Conservation (phyloP, 257 asterid genomes). For the Ilex aquifolium region DNA sequence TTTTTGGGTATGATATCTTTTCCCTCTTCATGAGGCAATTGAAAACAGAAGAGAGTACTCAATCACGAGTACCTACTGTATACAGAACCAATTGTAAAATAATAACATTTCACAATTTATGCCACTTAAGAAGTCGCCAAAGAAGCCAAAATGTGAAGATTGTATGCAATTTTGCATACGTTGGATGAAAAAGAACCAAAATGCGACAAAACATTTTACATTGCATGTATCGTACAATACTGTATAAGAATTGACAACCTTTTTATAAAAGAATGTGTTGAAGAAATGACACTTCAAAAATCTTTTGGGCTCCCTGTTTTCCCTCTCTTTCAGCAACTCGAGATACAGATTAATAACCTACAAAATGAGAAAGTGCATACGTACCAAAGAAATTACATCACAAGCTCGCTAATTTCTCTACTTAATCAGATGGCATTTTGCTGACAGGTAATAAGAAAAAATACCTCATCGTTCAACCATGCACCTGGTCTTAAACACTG, state of each 20-base stretch:
- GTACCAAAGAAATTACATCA: not conserved
- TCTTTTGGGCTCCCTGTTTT: slow-evolving; percentile 65
- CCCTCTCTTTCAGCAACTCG: slow-evolving; percentile 87
- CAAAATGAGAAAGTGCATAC: slow-evolving; percentile 17
- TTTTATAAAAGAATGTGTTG: slow-evolving; percentile 83
- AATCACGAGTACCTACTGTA: too few relatives aligned
- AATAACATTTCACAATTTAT: too few relatives aligned
- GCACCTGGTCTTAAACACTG: slow-evolving; percentile 68
- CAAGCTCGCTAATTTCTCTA: not conserved
- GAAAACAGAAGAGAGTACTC: too few relatives aligned
- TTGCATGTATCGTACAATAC: too few relatives aligned
- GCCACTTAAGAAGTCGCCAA: too few relatives aligned
- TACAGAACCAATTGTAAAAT: too few relatives aligned
- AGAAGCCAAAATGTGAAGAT: too few relatives aligned
- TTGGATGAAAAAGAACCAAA: too few relatives aligned
- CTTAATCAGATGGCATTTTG: not conserved
- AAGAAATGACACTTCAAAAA: slow-evolving; percentile 89
- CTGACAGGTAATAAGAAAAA: slow-evolving; percentile 3
- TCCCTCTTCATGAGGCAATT: too few relatives aligned
- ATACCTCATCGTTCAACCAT: slow-evolving; percentile 97
- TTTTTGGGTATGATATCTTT: too few relatives aligned
- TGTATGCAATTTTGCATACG: too few relatives aligned
- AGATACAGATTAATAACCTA: slow-evolving; percentile 91
- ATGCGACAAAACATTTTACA: too few relatives aligned
- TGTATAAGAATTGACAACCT: slow-evolving; percentile 38